Evolutionary conservation across 176 grass and related monocot species (phyloP).

Genomic region (maize (Zea mays)): Zm-B73-REFERENCE-NAM-5.0 NC_050098.1:19282001-19282500

Average conservation of each 20-base stretch:
- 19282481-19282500: neutral
- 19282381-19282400: slow-evolving; percentile 46
- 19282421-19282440: slow-evolving; percentile 2
- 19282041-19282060: neutral
- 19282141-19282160: slow-evolving; percentile 76
- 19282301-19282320: neutral
- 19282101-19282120: neutral
- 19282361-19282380: slow-evolving; percentile 64
- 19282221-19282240: neutral
- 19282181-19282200: slow-evolving; percentile 80
- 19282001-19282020: slow-evolving; percentile 79
- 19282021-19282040: slow-evolving; percentile 70
- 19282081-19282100: neutral
- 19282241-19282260: slow-evolving; percentile 3
- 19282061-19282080: neutral
- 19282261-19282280: neutral
- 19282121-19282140: slow-evolving; percentile 61
- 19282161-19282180: slow-evolving; percentile 80
- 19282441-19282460: slow-evolving; percentile 18
- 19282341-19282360: slow-evolving; percentile 79
- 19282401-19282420: slow-evolving; percentile 43
- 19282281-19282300: neutral
- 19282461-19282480: neutral
- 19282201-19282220: neutral
- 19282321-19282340: slow-evolving; percentile 17